Evolutionary conservation across 2,329 filamentous ascomycete genomes (phyloP), one percentile per base, ranked within the genome.

Genomic region (Capronia americana): DNA sequence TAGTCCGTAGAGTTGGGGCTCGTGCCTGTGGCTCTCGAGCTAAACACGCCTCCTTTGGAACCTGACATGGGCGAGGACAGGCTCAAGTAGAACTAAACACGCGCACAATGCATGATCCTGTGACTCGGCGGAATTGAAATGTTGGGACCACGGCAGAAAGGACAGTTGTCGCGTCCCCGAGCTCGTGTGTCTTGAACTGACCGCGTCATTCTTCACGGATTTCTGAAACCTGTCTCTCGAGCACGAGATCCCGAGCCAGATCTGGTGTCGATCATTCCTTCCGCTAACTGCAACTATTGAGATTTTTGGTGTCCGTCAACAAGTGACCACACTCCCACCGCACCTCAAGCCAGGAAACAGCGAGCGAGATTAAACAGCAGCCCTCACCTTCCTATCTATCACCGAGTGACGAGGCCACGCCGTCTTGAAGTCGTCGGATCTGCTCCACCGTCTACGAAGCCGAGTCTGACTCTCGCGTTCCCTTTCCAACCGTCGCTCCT

Each of bases 241-340:
- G 26, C 57, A 50, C 41, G 23, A 58, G 38, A 44, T 58, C 54
- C 26, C 17, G 38, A 44, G 54, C 54, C 23, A 48, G 38, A 48
- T 58, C 54, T 58, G 48, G 20, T 30, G 56, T 46, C 26, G 57
- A 48, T 59, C 57, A 41, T 17, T 59, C 57, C 20, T 59, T 46
- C 57, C 38, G 10, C 41, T 48, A 26, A 8, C 41, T 51, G 23
- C 20, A 26, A 51, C 48, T 26, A 28, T 44, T 44, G 2, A 41
- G 17, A 44, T n/a, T 44, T 44, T 44, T n/a, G 38, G 38, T 8
- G 17, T 3, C 5, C 7, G 17, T 44, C 17, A n/a, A 44, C 17
- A n/a, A 44, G 17, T 44, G 38, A 44, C 17, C 38, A 44, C 17
- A 14, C 38, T 44, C 38, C 38, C 38, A 44, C 38, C 17, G 38